A percentile compares a stretch with the other conserved stretches of the same genome.
Evolutionary conservation across 2,329 filamentous ascomycete genomes (phyloP).

Genomic region (Microsporum audouinii): DNA sequence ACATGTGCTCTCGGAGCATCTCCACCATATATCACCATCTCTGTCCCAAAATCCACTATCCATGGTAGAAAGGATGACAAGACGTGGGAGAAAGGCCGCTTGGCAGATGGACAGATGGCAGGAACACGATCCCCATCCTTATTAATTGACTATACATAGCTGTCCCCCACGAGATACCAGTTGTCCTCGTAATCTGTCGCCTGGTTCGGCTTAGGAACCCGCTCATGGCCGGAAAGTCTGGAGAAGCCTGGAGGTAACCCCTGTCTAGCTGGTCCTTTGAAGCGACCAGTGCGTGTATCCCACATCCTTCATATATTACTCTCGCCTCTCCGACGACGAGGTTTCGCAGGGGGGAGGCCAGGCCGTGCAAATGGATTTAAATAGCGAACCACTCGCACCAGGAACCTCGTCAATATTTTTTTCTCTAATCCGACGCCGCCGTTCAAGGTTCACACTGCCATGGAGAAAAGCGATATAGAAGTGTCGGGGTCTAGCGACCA

Average conservation of each 20-base stretch:
- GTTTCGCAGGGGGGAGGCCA: background rate
- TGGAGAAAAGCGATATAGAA: constrained; percentile 2
- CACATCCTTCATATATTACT: background rate
- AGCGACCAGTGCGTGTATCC: background rate
- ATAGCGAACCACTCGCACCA: background rate
- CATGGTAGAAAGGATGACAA: no score
- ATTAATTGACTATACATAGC: no score
- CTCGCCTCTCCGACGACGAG: background rate
- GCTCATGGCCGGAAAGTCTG: background rate
- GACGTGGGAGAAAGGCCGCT: background rate
- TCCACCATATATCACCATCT: background rate
- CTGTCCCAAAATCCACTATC: no score
- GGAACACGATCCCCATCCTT: no score
- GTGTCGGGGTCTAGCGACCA: background rate
- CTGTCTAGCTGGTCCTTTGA: background rate
- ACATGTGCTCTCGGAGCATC: background rate
- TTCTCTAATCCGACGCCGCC: background rate
- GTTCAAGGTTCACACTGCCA: background rate
- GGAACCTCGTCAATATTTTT: background rate
- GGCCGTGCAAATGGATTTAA: background rate
- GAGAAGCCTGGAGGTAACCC: background rate
- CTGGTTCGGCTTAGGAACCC: background rate
- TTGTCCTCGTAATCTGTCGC: background rate
- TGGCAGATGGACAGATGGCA: background rate
- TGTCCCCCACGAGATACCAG: background rate